phyloP scores from a whole-genome alignment of 2,329 filamentous ascomycete genomes.

The Colletotrichum liriopes region DNA sequence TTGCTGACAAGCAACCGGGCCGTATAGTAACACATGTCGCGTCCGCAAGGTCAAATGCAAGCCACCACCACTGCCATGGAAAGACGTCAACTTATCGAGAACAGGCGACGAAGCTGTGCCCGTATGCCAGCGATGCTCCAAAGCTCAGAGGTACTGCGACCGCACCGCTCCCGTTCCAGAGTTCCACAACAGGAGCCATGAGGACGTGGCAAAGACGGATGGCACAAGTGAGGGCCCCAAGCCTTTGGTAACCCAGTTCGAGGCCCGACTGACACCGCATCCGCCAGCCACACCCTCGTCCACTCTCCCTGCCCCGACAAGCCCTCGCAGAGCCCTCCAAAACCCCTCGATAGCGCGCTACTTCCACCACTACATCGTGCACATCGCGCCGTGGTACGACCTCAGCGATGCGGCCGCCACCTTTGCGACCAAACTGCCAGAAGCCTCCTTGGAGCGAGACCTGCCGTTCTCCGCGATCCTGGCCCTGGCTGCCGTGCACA shows the following conservation, averaged over 20 bases:
- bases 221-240: neutral
- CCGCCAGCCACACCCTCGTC: neutral
- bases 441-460: slow-evolving; percentile 55
- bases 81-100: neutral
- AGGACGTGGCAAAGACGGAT: neutral
- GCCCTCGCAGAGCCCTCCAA: slow-evolving; percentile 50
- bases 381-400: slow-evolving; percentile 64
- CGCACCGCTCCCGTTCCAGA: slow-evolving; percentile 46
- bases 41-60: slow-evolving; percentile 56
- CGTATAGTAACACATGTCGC: slow-evolving; percentile 54
- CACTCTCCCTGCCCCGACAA: slow-evolving; percentile 24
- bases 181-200: neutral
- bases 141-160: slow-evolving; percentile 53
- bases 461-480: slow-evolving; percentile 62
- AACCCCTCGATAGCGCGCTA: slow-evolving; percentile 52
- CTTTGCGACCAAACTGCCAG: slow-evolving; percentile 56
- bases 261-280: neutral
- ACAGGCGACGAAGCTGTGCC: slow-evolving; percentile 53
- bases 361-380: slow-evolving; percentile 58
- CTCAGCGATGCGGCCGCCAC: slow-evolving; percentile 56
- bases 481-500: slow-evolving; percentile 61
- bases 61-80: neutral
- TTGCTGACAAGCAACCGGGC: slow-evolving; percentile 6
- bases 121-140: slow-evolving; percentile 52
- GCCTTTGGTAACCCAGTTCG: too few species aligned